phyloP scores from a whole-genome alignment of 2,329 filamentous ascomycete genomes.

The Ampelomyces quisqualis region DNA sequence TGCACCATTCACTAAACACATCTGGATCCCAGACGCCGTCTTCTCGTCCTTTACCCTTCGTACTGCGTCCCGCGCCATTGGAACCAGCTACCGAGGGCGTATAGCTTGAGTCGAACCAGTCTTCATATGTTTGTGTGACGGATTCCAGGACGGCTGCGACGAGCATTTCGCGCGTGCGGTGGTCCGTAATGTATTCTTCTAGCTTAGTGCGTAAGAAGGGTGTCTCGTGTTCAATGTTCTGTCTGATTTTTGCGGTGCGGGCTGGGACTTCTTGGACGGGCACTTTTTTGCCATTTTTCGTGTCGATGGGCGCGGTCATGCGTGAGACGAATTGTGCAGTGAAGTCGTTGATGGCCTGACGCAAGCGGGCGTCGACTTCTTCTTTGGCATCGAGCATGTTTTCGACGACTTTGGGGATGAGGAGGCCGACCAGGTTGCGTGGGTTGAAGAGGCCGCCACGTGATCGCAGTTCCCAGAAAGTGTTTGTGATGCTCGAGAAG shows the following conservation, averaged over 20 bases:
- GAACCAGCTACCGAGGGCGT: slow-evolving; percentile 20
- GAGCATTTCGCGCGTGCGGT: slow-evolving; percentile 65
- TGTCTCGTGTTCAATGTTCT: slow-evolving; percentile 59
- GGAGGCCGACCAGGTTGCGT: slow-evolving; percentile 60
- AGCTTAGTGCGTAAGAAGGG: slow-evolving; percentile 58
- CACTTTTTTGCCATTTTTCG: slow-evolving; percentile 27
- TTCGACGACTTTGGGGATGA: slow-evolving; percentile 66
- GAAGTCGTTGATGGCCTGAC: slow-evolving; percentile 66
- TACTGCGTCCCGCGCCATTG: slow-evolving; percentile 20
- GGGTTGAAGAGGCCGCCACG: slow-evolving; percentile 67
- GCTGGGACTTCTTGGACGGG: slow-evolving; percentile 28
- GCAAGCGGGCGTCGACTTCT: slow-evolving; percentile 63
- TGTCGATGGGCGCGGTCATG: slow-evolving; percentile 55
- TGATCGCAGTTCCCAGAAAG: slow-evolving; percentile 67
- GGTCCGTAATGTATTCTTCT: slow-evolving; percentile 64
- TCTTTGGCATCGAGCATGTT: slow-evolving; percentile 72
- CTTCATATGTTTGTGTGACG: slow-evolving; percentile 63
- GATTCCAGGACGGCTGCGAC: slow-evolving; percentile 66
- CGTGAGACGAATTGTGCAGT: slow-evolving; percentile 58
- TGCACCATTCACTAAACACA: slow-evolving; percentile 64
- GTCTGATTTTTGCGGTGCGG: slow-evolving; percentile 50
- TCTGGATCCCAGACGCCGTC: slow-evolving; percentile 66
- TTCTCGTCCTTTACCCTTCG: slow-evolving; percentile 55
- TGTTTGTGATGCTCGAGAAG: slow-evolving; percentile 64
- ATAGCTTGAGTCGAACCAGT: slow-evolving; percentile 60